Evolutionary conservation across 306 rosid species (phyloP), one percentile per base, ranked within the genome.

Genomic region (Prosopis cineraria): DNA sequence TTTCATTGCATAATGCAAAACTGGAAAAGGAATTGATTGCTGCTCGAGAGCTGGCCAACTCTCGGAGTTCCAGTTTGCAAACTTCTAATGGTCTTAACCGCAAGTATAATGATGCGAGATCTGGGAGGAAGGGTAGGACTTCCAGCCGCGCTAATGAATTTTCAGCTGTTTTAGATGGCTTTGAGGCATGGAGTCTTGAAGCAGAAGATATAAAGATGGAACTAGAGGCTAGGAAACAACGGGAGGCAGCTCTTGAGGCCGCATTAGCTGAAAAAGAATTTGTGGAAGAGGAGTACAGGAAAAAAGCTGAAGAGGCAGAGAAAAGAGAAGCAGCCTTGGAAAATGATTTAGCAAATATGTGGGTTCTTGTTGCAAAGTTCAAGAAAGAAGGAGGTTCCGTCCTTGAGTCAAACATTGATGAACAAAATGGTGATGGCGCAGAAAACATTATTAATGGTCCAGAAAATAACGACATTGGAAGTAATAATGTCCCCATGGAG

Each of bases 311-410:
- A 60, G 99, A 90, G 76, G 93, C 94, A 77, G 91, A 90, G 88
- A 93, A 83, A 80, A 88, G 91, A 84, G 99, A 93, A 81, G 91
- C 83, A 24, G 88, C 96, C 64, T 84, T 96, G 73, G 99, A 96
- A 86, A 96, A 93, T 80, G 99, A 96, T 84, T 91, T 96, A 76
- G 98, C 99, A 37, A 91, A 87, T 88, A 96, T 96, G 99, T 96
- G 99, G 99, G 97, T 96, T 50, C 93, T 93, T 82, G 99, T 96
- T 63, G 99, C 99, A 2, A 96, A 90, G 90, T 88, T 96, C 82
- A 96, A 96, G 90, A 96, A 90, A 84, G 99, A 91, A 76, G 84
- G 87, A 14, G 90, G 89, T 70, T 81, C 81, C 72, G 74, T 75
- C 36, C 81, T 86, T 27, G 97, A 87, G 75, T 78, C 86, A 22